Evolutionary conservation across 2,329 filamentous ascomycete genomes (phyloP).

Genomic region (Aspergillus persii): DNA sequence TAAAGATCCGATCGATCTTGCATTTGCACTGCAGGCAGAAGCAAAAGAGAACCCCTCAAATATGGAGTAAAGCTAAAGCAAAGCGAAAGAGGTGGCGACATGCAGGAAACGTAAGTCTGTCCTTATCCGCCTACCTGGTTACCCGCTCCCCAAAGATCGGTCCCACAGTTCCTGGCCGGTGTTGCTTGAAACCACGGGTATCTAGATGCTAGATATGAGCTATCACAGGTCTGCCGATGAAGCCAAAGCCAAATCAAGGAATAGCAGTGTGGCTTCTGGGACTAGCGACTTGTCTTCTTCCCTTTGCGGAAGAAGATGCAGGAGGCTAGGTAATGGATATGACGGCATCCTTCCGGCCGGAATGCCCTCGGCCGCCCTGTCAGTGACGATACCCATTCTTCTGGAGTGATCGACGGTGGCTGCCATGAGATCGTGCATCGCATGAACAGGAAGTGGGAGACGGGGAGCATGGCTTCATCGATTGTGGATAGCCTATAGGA

Average conservation of each 20-base stretch:
- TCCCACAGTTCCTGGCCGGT: not conserved
- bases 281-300: not conserved
- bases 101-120: too few relatives aligned
- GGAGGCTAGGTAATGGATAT: not conserved
- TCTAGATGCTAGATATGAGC: too few relatives aligned
- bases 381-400: not conserved
- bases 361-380: not conserved
- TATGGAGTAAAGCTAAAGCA: not conserved
- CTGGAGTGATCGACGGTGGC: not conserved
- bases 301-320: not conserved
- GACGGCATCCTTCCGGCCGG: not conserved
- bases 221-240: too few relatives aligned
- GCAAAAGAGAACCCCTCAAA: not conserved
- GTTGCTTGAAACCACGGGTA: too few relatives aligned
- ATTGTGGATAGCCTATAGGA: not conserved
- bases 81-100: not conserved
- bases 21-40: conserved; percentile 12
- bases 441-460: not conserved
- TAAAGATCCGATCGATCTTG: conserved; percentile 14
- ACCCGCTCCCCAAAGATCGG: not conserved
- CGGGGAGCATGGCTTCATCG: not conserved
- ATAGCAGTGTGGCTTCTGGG: not conserved
- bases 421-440: not conserved
- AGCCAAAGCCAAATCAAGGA: not conserved
- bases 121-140: not conserved